Evolutionary conservation across 345 rosid species (phyloP).

Genomic region (Acer negundo): DNA sequence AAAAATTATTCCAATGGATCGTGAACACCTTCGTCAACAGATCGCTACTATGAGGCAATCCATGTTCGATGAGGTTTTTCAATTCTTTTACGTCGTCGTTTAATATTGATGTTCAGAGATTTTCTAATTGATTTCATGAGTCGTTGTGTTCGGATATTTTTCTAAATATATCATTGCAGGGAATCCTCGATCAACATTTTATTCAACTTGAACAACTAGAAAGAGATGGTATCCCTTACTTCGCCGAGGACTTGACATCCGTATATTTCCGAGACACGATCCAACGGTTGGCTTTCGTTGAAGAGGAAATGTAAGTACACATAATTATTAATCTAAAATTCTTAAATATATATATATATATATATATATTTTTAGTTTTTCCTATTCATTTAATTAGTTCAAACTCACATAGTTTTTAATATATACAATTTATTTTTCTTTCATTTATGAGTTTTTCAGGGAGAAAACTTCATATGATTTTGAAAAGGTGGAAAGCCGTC

Average conservation of each 20-base stretch:
- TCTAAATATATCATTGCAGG: neutral
- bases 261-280: neutral
- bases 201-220: neutral
- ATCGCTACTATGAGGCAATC: neutral
- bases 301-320: neutral
- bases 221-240: neutral
- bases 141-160: no score
- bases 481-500: neutral
- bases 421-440: no score
- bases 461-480: neutral
- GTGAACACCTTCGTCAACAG: neutral
- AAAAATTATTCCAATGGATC: no score
- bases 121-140: neutral
- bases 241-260: neutral
- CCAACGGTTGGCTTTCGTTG: neutral
- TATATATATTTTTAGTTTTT: neutral
- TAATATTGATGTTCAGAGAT: neutral
- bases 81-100: neutral
- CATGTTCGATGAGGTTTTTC: neutral
- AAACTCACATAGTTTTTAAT: neutral
- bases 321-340: no score
- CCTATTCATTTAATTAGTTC: neutral
- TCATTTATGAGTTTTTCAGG: neutral
- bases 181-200: neutral
- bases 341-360: no score